Evolutionary conservation across 495 filamentous ascomycete species (phyloP), one percentile per base, ranked within the genome.

Genomic region (Amniculicola lignicola): DNA sequence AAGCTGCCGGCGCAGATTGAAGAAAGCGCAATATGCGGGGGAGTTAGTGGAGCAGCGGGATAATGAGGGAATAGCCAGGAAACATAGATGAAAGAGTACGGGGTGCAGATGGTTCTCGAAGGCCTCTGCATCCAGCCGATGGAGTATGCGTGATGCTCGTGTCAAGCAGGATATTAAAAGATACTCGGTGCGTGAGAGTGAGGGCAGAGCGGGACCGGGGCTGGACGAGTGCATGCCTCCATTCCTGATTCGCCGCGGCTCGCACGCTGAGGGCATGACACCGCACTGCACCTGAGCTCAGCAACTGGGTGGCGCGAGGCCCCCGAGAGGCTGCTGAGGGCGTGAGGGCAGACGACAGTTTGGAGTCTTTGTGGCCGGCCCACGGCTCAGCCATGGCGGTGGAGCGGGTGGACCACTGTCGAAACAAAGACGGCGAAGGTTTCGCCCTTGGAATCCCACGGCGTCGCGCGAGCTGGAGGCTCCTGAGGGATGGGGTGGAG

Each of bases 21-120:
- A 14, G n/a, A n/a, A n/a, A n/a, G n/a, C n/a, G n/a, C n/a, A 3
- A 27, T 40, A 51, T 55, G 51, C 48, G 58, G 51, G 58, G 58
- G n/a, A n/a, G n/a, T 24, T 18, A 55, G 19, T 51, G 35, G 23
- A 42, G 25, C 35, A 29, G 7, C 4, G 16, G 6, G 15, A 9
- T 15, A 28, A 18, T 18, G 14, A 18, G 29, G 22, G 39, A 25
- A 31, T 25, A 51, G 43, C 58, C 51, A 21, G 58, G 39, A 45
- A 56, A 50, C 43, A 16, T 51, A 56, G 37, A 55, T 61, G 51
- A 55, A n/a, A 56, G n/a, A 35, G 19, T 61, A 43, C 56, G 58
- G 58, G 58, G 58, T 56, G 46, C 43, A 61, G 51, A 56, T 22
- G 29, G 39, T 61, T 61, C 58, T 31, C 41, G 58, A 61, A 61